A percentile compares a stretch with the other conserved stretches of the same genome.
Conservation (phyloP, 371 early-diverging fungal species). For the Rhizomucor pusillus region DNA sequence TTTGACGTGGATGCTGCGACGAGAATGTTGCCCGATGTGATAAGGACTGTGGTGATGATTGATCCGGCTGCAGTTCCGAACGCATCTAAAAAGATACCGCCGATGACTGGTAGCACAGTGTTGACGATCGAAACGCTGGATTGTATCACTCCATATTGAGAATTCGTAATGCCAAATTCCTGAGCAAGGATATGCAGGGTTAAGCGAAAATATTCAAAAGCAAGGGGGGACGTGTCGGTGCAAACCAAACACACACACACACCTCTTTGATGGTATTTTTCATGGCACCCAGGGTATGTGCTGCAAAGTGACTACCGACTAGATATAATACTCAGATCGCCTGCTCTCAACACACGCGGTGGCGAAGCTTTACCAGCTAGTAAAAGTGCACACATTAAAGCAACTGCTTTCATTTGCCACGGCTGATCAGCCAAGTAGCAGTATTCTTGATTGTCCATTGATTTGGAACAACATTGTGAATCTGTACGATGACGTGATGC, state of each 20-base stretch:
- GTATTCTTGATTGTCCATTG: constrained; percentile 17
- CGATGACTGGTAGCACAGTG: constrained; percentile 66
- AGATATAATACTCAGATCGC: neutral
- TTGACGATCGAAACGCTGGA: constrained; percentile 72
- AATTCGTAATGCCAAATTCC: constrained; percentile 67
- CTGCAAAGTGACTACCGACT: constrained; percentile 77
- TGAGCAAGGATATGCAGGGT: constrained; percentile 12
- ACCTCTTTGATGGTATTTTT: constrained; percentile 68
- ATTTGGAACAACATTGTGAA: constrained; percentile 11
- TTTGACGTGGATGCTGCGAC: constrained; percentile 60
- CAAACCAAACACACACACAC: constrained; percentile 5
- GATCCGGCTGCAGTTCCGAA: constrained; percentile 70
- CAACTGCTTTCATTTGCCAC: constrained; percentile 60
- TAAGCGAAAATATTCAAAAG: neutral
- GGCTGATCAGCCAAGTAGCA: constrained; percentile 43
- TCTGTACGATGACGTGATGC: neutral
- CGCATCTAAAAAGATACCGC: constrained; percentile 72
- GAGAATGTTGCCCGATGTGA: constrained; percentile 59
- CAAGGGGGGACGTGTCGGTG: neutral
- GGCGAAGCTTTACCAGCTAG: constrained; percentile 50
- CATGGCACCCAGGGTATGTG: constrained; percentile 70
- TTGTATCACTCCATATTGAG: constrained; percentile 71
- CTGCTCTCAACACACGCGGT: neutral
- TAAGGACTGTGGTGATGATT: constrained; percentile 59
- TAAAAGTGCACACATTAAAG: constrained; percentile 60